These are phyloP conservation scores for Pythium guiyangense DNA, from an alignment of 352 stramenopile genomes.

Conservation along the genomic window DNA sequence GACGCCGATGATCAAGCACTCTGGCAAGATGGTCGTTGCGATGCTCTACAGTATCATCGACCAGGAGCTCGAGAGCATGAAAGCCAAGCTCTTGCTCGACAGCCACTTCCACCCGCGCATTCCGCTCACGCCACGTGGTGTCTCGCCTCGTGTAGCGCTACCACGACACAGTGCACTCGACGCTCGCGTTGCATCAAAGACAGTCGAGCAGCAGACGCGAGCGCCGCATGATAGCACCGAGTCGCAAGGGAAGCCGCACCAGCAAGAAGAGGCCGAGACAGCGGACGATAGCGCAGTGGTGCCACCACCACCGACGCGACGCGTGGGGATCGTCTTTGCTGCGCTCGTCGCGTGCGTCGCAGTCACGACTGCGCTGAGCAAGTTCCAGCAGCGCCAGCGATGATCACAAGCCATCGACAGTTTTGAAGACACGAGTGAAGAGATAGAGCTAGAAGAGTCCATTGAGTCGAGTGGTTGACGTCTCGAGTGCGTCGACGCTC, in stretches of 20 bases:
- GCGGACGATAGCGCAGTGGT: background rate
- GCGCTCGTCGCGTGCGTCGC: conserved; percentile 6
- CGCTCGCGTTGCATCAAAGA: background rate
- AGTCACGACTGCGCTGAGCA: conserved; percentile 11
- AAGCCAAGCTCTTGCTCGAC: conserved; percentile 21
- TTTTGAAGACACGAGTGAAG: too few species aligned
- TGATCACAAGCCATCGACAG: background rate
- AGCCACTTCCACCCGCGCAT: conserved; percentile 12
- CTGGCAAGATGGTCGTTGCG: conserved; percentile 58
- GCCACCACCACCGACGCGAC: background rate
- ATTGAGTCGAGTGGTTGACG: too few species aligned
- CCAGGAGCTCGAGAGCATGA: conserved; percentile 64
- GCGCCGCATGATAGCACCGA: too few species aligned
- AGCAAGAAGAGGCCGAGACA: background rate
- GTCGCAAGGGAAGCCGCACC: background rate
- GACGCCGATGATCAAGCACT: conserved; percentile 83
- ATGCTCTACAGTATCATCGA: conserved; percentile 88
- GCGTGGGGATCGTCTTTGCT: conserved; percentile 3
- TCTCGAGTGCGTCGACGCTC: too few species aligned
- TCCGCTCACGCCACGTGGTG: conserved; percentile 10
- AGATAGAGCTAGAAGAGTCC: too few species aligned
- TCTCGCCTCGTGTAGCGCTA: background rate
- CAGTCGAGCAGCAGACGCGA: background rate
- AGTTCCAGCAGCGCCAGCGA: background rate
- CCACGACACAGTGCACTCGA: background rate